phyloP scores from a whole-genome alignment of 257 asterid species.

The Primulina tabacum region DNA sequence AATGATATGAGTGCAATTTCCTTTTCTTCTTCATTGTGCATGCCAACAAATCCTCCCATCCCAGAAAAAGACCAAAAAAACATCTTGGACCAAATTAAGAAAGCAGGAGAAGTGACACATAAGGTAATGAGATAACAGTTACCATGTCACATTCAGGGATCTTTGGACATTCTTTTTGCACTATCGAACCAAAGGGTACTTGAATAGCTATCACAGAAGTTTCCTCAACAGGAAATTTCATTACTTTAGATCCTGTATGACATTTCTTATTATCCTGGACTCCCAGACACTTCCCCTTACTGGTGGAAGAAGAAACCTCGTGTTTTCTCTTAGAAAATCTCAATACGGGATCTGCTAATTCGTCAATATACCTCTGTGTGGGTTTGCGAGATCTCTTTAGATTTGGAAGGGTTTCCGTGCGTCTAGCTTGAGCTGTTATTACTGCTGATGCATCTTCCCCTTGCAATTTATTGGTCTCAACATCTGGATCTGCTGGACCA shows the following conservation, averaged over 20 bases:
- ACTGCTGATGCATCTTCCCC: conserved; percentile 29
- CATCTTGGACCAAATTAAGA: too few species aligned
- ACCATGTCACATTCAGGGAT: conserved; percentile 32
- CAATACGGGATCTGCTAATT: conserved; percentile 49
- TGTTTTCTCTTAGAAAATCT: conserved; percentile 41
- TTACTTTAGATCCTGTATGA: conserved; percentile 35
- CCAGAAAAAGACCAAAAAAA: too few species aligned
- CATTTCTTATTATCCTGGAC: conserved; percentile 51
- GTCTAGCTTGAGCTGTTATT: conserved; percentile 25
- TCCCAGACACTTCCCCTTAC: conserved; percentile 40
- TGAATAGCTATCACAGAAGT: conserved; percentile 69
- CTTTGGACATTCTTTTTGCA: conserved; percentile 46
- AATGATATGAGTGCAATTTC: too few species aligned
- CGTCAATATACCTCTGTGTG: conserved; percentile 87
- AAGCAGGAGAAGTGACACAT: not conserved
- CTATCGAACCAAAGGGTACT: conserved; percentile 85
- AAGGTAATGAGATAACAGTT: conserved; percentile 17
- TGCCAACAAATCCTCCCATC: too few species aligned
- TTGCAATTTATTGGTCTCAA: conserved; percentile 23
- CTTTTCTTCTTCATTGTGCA: too few species aligned
- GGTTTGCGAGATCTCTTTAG: conserved; percentile 88
- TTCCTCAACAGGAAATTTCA: conserved; percentile 50
- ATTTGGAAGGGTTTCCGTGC: conserved; percentile 30
- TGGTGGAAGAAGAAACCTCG: conserved; percentile 31
- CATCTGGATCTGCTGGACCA: conserved; percentile 23